phyloP scores from a whole-genome alignment of 2,329 filamentous ascomycete genomes.

The Fusarium hainanense region DNA sequence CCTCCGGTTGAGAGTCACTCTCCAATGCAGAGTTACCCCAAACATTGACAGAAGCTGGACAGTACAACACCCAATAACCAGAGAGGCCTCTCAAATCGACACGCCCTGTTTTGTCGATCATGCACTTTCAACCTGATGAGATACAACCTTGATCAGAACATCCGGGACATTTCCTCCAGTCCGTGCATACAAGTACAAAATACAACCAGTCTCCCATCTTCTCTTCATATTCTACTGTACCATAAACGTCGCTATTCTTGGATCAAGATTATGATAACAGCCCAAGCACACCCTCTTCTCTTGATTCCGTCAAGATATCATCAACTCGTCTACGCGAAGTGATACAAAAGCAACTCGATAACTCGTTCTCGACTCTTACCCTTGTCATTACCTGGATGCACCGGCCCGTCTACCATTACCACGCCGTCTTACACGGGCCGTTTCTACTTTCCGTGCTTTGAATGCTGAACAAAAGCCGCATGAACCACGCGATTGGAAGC shows the following conservation, averaged over 20 bases:
- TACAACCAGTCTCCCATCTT: not conserved
- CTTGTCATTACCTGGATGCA: slow-evolving; percentile 32
- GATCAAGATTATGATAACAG: not conserved
- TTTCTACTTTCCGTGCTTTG: slow-evolving; percentile 29
- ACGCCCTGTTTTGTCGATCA: slow-evolving; percentile 34
- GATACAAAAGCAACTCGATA: not conserved
- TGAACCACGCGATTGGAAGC: slow-evolving; percentile 36
- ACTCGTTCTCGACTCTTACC: not conserved
- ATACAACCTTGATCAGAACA: not conserved
- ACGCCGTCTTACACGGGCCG: slow-evolving; percentile 37
- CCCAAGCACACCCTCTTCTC: not conserved
- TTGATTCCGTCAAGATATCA: too few species aligned
- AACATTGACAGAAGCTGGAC: not conserved
- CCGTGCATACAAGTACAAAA: not conserved
- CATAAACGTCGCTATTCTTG: slow-evolving; percentile 10
- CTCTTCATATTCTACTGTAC: not conserved
- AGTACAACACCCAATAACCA: not conserved
- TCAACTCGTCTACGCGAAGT: slow-evolving; percentile 3
- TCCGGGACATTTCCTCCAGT: not conserved
- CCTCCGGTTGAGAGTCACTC: slow-evolving; percentile 5
- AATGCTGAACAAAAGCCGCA: slow-evolving; percentile 27
- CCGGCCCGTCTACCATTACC: slow-evolving; percentile 35
- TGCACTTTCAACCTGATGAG: slow-evolving; percentile 29
- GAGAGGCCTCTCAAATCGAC: slow-evolving; percentile 28
- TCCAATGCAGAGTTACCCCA: slow-evolving; percentile 20